Evolutionary conservation across 1,284 basidiomycete species (phyloP), one percentile per base, ranked within the genome.

Genomic region (Ceratobasidium sp.): DNA sequence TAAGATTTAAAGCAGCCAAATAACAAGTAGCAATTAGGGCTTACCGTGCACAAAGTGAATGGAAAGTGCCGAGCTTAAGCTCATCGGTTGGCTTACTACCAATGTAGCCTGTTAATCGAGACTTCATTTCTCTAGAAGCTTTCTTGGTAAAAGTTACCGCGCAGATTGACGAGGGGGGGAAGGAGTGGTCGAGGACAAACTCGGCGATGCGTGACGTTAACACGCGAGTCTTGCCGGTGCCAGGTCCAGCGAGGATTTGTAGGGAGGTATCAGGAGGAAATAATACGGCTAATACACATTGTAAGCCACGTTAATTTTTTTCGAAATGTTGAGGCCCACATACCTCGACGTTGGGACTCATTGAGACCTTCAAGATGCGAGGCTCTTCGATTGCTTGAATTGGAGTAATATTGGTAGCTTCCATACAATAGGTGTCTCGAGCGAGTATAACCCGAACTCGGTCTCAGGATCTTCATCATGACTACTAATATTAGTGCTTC

Each of bases 101-200:
- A 13, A 67, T 20, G 35, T 54, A 6, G 12, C n/a, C 8, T 5
- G 80, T 78, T 25, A 97, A 79, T 2, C 94, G 84, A 72, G 86
- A 82, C 71, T 86, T 84, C 94, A 96, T 95, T 80, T 96, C 94
- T 72, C 87, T 89, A 0, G 94, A 93, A 4, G 94, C 93, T 79
- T 95, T 94, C 81, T 94, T 94, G 4, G 90, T 92, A 77, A 92
- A 93, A 0, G 91, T 93, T 1, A 93, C 90, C 0, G 90, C 90
- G 72, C 88, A 90, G 78, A 93, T 90, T 50, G 86, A 81, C 5
- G 82, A 80, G 0, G 91, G 87, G 7, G 80, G 77, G 29, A 89
- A 77, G 12, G 75, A 76, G 75, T 89, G 86, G 47, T 84, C 78
- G 20, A 86, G 78, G 43, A 94, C 86, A 20, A 95, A 81, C 75